Percentiles rank a stretch among this genome's conserved stretches.
phyloP scores from a whole-genome alignment of 1,284 basidiomycete genomes.

The Tetrapyrgos nigripes region DNA sequence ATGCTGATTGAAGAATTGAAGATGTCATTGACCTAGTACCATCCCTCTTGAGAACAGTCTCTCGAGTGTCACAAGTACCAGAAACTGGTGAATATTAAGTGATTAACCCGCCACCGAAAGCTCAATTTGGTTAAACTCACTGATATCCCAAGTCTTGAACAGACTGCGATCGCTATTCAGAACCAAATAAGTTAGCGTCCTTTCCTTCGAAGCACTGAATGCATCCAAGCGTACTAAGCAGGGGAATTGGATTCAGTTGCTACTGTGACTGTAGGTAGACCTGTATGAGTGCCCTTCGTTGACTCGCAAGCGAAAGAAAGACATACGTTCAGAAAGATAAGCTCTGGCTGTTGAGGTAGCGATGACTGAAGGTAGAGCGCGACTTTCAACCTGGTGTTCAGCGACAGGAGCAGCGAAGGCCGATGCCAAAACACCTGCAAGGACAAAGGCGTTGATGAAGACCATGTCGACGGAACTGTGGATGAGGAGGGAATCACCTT shows the following conservation, averaged over 20 bases:
- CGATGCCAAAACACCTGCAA: conserved; percentile 2
- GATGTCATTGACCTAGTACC: conserved; percentile 45
- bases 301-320: not conserved
- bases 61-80: conserved; percentile 58
- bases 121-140: not conserved
- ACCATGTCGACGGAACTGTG: not conserved
- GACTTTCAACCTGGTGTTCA: not conserved
- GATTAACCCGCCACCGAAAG: not conserved
- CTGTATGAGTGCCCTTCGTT: not conserved
- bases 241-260: conserved; percentile 13
- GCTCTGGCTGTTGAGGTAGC: conserved; percentile 1
- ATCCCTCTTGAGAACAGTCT: conserved; percentile 61
- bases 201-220: no score
- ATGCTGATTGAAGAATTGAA: not conserved
- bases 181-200: no score
- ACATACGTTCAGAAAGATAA: conserved; percentile 8
- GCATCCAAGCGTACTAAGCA: not conserved
- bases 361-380: conserved; percentile 5
- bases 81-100: conserved; percentile 41
- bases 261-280: conserved; percentile 2
- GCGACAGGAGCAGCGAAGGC: conserved; percentile 4
- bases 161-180: not conserved
- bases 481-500: not conserved
- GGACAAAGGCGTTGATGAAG: not conserved
- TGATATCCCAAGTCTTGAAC: conserved; percentile 11